Base-by-base conservation (phyloP, 1,284 basidiomycete species). In the Ganoderma sinense region DNA sequence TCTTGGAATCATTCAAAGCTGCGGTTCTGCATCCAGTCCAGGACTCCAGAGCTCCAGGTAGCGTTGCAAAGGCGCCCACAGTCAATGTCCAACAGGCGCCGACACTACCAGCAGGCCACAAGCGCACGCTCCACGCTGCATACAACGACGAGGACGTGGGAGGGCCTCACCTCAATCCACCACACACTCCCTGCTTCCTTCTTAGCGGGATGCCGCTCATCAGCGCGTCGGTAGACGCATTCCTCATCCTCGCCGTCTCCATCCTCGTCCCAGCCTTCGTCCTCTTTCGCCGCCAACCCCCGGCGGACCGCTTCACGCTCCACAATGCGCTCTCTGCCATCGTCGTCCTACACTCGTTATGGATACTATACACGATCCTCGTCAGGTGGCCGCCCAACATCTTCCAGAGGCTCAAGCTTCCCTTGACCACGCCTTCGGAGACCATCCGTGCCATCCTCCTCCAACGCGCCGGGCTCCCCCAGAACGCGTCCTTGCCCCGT, bases 301-400 rank as follows among this genome's bases (percentile, higher is more conserved):
- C 60, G 63, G 64, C 63, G 6, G 40, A 56, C 26, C 65, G 39
- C 31, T 23, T 70, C 68, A 73, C 72, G 33, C 63, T 71, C 59
- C 58, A 23, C 67, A 69, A 68, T 68, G 67, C 64, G 43, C 74
- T 81, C 76, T 79, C 80, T 16, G 51, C 84, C 23, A 76, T 87
- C 53, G 78, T 91, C 1, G 79, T 87, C n/a, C 70, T 86, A 33
- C 90, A 94, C 75, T 84, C 89, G 0, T 75, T 92, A 20, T 87
- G 85, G 74, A 80, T 86, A 16, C 74, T 90, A 13, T 85, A 87
- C 75, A 78, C 76, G 45, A 68, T 92, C n/a, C 75, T 86, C 18
- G 77, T 88, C 18, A 76, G 79, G 45, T 84, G 84, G 64, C 90
- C 92, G 7, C 83, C 84, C 41, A 94, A 94, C 75, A 74, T 94